These are phyloP conservation scores for Pyrus communis DNA, from an alignment of 306 rosid species.

Conservation along the genomic window DNA sequence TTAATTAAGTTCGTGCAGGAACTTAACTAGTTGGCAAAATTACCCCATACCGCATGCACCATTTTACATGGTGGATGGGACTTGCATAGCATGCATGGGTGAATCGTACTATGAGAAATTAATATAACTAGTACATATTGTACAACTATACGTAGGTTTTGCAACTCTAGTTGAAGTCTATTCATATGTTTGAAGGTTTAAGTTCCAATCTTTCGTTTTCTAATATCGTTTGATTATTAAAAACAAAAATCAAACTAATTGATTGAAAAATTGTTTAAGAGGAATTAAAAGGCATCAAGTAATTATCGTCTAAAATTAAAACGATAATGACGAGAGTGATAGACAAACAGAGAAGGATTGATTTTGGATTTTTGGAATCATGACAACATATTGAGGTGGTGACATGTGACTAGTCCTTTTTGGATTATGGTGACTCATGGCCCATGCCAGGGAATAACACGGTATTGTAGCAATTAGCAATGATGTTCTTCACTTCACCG, in stretches of 20 bases:
- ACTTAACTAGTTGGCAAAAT: background rate
- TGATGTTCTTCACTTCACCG: constrained; percentile 24
- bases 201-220: background rate
- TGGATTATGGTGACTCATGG: constrained; percentile 45
- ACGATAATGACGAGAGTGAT: background rate
- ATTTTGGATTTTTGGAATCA: constrained; percentile 15
- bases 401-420: constrained; percentile 52
- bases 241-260: background rate
- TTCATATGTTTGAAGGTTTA: background rate
- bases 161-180: background rate
- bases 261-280: background rate
- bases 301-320: background rate
- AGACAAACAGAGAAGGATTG: background rate
- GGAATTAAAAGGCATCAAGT: background rate
- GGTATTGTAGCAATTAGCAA: constrained; percentile 37
- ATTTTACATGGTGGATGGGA: background rate
- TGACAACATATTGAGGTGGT: constrained; percentile 37
- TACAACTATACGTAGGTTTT: background rate
- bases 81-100: background rate
- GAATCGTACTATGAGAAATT: background rate
- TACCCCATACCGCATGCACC: background rate
- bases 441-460: constrained; percentile 61
- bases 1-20: background rate
- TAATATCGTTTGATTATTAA: background rate
- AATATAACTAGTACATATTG: background rate